A percentile compares a stretch with the other conserved stretches of the same genome.
Conservation (phyloP, 768 basidiomycete species). For the Termitomyces sp. region DNA sequence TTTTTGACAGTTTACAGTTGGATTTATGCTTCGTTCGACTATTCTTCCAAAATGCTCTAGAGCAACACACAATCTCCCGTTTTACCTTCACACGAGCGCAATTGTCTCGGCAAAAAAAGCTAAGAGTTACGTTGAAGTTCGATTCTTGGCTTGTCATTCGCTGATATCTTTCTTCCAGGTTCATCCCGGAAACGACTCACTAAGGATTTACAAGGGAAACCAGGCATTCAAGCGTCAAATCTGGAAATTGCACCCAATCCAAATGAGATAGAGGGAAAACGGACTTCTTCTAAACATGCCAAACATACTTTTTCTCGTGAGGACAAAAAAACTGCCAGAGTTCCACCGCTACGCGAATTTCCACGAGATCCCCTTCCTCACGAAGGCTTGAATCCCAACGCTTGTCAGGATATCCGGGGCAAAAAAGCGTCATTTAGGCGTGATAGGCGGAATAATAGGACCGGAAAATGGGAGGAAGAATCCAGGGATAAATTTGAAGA, state of each 20-base stretch:
- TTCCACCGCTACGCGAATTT: conserved; percentile 1
- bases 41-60: conserved; percentile 3
- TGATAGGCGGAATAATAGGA: conserved; percentile 1
- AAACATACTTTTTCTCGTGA: background rate
- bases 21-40: conserved; percentile 8
- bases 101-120: background rate
- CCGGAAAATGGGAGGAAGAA: conserved; percentile 2
- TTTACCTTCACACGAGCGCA: conserved; percentile 5
- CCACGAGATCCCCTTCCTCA: conserved; percentile 13
- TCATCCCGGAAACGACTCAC: conserved; percentile 14
- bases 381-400: background rate
- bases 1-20: background rate
- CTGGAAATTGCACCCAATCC: conserved; percentile 9
- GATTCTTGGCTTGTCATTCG: background rate
- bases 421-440: conserved; percentile 6
- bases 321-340: background rate
- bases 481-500: background rate
- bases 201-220: conserved; percentile 4
- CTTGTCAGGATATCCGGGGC: background rate
- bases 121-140: background rate
- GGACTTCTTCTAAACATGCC: background rate
- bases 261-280: background rate
- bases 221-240: conserved; percentile 3
- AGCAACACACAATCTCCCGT: background rate
- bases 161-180: background rate